phyloP scores from a whole-genome alignment of 1,139 yeast species.

The Hansenula sp. region DNA sequence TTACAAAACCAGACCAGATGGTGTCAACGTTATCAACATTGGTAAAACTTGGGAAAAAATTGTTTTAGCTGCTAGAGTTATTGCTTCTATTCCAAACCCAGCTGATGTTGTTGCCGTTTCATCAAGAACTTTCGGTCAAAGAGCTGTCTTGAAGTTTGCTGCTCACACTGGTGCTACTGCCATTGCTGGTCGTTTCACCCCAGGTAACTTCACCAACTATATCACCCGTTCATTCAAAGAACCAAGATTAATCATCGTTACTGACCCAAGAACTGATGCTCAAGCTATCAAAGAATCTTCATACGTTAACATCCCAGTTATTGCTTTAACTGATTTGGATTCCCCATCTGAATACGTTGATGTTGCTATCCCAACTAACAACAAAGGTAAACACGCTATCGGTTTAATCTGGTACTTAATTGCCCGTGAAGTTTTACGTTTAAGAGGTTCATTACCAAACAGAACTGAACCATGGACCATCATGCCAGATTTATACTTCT shows the following conservation, averaged over 20 bases:
- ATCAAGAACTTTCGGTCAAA: conserved; percentile 99
- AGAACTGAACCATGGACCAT: conserved; percentile 97
- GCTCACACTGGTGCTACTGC: conserved; percentile 99
- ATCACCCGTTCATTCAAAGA: conserved; percentile 99
- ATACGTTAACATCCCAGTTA: conserved; percentile 99
- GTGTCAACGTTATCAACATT: conserved; percentile 97
- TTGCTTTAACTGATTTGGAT: conserved; percentile 98
- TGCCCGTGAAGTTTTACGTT: conserved; percentile 99
- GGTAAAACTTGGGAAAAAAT: conserved; percentile 99
- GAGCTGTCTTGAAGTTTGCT: conserved; percentile 99
- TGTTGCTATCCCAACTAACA: conserved; percentile 99
- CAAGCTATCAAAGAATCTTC: conserved; percentile 99
- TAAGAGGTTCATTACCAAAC: conserved; percentile 97
- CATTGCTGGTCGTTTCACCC: conserved; percentile 99
- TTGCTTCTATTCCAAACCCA: conserved; percentile 98
- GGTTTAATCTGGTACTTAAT: conserved; percentile 99
- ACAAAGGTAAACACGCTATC: conserved; percentile 99
- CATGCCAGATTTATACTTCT: conserved; percentile 99
- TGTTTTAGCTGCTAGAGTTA: conserved; percentile 99
- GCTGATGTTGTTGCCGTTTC: conserved; percentile 98
- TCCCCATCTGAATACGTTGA: conserved; percentile 99
- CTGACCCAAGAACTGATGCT: conserved; percentile 99
- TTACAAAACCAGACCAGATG: conserved; percentile 99
- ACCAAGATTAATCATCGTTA: conserved; percentile 98
- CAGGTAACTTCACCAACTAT: conserved; percentile 99